Evolutionary conservation across 768 basidiomycete species (phyloP).

Genomic region (Xerocomellus intermedius): DNA sequence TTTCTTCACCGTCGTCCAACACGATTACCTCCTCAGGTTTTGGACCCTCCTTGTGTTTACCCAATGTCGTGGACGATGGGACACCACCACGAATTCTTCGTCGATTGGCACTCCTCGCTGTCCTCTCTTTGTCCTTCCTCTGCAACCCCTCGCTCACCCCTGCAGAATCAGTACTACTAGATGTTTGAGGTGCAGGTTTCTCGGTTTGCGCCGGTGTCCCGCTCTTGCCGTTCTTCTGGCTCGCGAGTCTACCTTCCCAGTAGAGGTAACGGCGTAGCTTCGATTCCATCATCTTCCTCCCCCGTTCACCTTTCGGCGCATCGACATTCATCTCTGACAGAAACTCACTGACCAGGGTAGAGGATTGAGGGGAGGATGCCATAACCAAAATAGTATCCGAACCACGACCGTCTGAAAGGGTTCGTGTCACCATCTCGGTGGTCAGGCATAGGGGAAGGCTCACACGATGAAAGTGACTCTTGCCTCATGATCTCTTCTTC

Average conservation of each 20-base stretch:
- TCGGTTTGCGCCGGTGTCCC: neutral
- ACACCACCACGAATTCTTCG: slow-evolving; percentile 79
- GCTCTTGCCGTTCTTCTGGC: slow-evolving; percentile 24
- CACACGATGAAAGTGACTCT: slow-evolving; percentile 38
- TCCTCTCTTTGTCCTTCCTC: slow-evolving; percentile 69
- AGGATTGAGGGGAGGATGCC: slow-evolving; percentile 77
- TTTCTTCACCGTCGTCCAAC: slow-evolving; percentile 34
- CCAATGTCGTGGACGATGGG: slow-evolving; percentile 19
- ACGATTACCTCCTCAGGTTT: slow-evolving; percentile 11
- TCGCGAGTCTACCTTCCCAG: slow-evolving; percentile 64
- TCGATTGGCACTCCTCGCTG: slow-evolving; percentile 59
- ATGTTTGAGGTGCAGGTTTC: slow-evolving; percentile 14
- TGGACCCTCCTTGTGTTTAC: slow-evolving; percentile 9
- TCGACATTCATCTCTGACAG: slow-evolving; percentile 59
- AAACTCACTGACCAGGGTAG: slow-evolving; percentile 75
- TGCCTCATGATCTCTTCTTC: slow-evolving; percentile 79
- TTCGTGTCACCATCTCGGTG: neutral
- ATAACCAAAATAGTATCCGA: slow-evolving; percentile 84
- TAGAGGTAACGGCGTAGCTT: slow-evolving; percentile 71
- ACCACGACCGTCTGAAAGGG: slow-evolving; percentile 41
- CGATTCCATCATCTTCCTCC: slow-evolving; percentile 74
- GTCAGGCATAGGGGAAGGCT: neutral
- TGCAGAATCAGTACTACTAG: slow-evolving; percentile 7
- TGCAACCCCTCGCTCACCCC: slow-evolving; percentile 70
- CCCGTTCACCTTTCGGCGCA: slow-evolving; percentile 59